Base-by-base conservation (phyloP, 306 rosid genomes). In the Fagus crenata region DNA sequence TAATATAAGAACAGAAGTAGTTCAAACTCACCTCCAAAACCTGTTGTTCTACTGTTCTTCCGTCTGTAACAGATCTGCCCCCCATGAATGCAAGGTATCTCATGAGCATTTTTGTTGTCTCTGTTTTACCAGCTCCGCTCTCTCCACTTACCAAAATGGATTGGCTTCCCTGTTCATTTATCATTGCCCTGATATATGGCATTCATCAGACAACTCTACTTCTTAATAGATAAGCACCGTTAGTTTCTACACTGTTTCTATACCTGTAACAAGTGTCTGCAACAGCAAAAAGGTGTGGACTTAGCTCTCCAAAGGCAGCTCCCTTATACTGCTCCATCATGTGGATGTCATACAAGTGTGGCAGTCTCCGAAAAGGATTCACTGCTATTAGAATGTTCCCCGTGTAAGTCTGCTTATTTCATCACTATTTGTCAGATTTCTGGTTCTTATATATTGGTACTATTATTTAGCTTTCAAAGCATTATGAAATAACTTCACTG, bases 261-360 rank as follows among this genome's bases (percentile, higher is more conserved):
- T 87, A 90, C 97, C 97, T 92, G 79, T 90, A 92, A 75, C 93
- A 90, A 22, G 97, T 82, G 79, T 92, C 97, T 35, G 97, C 97
- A 74, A 92, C 92, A 17, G 97, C 97, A 63, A 92, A 92, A 86
- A 92, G 96, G 55, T 92, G 97, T n/a, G 97, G 97, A 74, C 93
- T 92, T 6, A 92, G 89, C 90, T 92, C 97, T 77, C 97, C 97
- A 72, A 92, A 90, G 54, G 93, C 82, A 40, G 97, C 96, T 77
- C 96, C 97, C 81, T 90, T 92, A 74, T 92, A 92, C 81, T 92
- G 97, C 84, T 87, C 84, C 97, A 92, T 92, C 97, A 92, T 92
- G 83, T 90, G 96, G 55, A 81, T 74, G 49, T 90, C 97, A 77
- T 92, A 92, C 82, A 92, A 85, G 77, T 92, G 97, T 42, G 97